Percentiles rank a stretch among this genome's conserved stretches.
These are phyloP conservation scores for Xylaria sp. DNA, from an alignment of 2,329 filamentous ascomycete genomes.

Conservation along the genomic window DNA sequence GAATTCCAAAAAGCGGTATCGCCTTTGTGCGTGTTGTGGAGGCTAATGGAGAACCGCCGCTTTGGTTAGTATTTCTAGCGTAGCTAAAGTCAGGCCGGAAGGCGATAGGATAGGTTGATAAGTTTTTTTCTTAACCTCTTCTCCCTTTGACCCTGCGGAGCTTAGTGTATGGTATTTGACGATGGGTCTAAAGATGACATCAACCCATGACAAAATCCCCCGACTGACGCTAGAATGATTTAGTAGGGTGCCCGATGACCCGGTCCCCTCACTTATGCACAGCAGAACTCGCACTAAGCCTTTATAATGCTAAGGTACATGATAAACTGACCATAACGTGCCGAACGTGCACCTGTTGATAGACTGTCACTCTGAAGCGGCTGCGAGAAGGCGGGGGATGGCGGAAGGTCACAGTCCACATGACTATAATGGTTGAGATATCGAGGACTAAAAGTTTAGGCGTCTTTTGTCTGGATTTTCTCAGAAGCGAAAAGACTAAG, in stretches of 20 bases:
- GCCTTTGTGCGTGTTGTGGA: constrained; percentile 19
- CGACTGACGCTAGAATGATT: constrained; percentile 23
- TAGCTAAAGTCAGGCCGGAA: constrained; percentile 3
- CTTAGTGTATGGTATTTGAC: background rate
- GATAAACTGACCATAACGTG: background rate
- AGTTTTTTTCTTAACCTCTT: background rate
- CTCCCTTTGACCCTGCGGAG: background rate
- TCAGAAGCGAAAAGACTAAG: background rate
- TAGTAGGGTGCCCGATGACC: constrained; percentile 20
- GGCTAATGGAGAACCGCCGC: background rate
- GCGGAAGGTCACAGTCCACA: background rate
- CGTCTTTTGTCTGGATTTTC: background rate
- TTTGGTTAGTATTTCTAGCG: background rate
- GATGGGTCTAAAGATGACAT: constrained; percentile 30
- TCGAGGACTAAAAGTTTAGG: too few relatives aligned
- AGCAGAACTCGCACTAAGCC: constrained; percentile 14
- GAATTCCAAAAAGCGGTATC: constrained; percentile 28
- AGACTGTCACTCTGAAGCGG: constrained; percentile 2
- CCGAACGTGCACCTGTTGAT: constrained; percentile 1
- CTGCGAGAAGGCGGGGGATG: background rate
- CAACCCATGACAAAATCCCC: constrained; percentile 17
- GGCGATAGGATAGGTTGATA: background rate
- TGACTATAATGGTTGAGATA: too few relatives aligned
- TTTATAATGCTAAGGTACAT: constrained; percentile 18
- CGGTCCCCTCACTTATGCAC: constrained; percentile 15